Percentiles rank a stretch among this genome's conserved stretches.
phyloP scores from a whole-genome alignment of 208 protist genomes.

The Naegleria fowleri region DNA sequence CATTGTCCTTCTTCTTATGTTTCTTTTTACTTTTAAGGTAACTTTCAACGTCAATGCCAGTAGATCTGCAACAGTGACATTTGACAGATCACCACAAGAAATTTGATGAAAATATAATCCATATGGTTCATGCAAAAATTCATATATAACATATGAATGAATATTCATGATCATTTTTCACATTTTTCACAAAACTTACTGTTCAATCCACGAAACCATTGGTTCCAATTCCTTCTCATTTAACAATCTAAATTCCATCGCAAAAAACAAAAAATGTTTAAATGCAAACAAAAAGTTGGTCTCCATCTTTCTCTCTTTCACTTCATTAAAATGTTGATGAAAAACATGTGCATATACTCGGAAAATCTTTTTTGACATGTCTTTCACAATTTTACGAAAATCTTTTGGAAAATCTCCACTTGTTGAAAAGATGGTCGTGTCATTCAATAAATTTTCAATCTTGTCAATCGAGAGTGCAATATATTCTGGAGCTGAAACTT shows the following conservation, averaged over 20 bases:
- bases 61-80: too few relatives aligned
- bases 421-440: slow-evolving; percentile 91
- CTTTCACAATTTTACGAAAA: slow-evolving; percentile 66
- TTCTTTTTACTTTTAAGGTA: slow-evolving; percentile 12
- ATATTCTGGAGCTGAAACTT: slow-evolving; percentile 88
- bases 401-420: slow-evolving; percentile 35
- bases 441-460: slow-evolving; percentile 92
- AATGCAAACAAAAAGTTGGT: neutral
- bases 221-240: neutral
- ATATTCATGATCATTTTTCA: too few relatives aligned
- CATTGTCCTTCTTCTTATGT: neutral
- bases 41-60: neutral
- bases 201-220: neutral
- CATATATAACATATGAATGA: too few relatives aligned
- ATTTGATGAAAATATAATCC: too few relatives aligned
- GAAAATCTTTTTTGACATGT: slow-evolving; percentile 96
- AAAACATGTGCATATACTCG: slow-evolving; percentile 98
- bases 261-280: slow-evolving; percentile 15
- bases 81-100: too few relatives aligned
- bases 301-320: slow-evolving; percentile 46
- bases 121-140: too few relatives aligned
- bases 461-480: slow-evolving; percentile 94
- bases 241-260: neutral
- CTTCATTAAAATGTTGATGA: slow-evolving; percentile 91
- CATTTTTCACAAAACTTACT: too few relatives aligned